Percentiles rank a stretch among this genome's conserved stretches.
phyloP scores from a whole-genome alignment of 116 monocot species.

The Papilionanthe hybrid region DNA sequence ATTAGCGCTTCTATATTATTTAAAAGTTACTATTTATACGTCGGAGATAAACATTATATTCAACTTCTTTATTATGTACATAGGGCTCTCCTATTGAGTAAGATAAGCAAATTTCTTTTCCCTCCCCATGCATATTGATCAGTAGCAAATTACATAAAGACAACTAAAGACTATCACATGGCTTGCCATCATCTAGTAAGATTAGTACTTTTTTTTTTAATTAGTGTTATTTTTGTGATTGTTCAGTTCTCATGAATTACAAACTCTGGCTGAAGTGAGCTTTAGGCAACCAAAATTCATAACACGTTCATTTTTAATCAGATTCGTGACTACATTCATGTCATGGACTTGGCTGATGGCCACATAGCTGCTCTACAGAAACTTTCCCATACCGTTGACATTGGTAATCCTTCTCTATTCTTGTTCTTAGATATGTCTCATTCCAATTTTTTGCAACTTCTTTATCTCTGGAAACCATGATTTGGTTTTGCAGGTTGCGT shows the following conservation, averaged over 20 bases:
- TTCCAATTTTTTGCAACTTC: neutral
- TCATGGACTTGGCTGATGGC: slow-evolving; percentile 50
- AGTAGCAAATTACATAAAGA: neutral
- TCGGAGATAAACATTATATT: neutral
- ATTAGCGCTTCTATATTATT: too few species aligned
- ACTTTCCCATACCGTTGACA: slow-evolving; percentile 12
- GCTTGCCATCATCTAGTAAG: neutral
- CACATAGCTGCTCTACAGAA: slow-evolving; percentile 25
- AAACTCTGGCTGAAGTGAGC: neutral
- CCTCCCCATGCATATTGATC: neutral
- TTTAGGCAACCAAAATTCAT: neutral
- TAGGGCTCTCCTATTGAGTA: neutral
- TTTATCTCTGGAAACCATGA: neutral
- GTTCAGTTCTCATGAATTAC: neutral
- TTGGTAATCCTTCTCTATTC: slow-evolving; percentile 10
- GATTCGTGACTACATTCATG: slow-evolving; percentile 55
- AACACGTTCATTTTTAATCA: slow-evolving; percentile 8
- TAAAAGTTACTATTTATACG: too few species aligned
- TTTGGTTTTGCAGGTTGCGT: slow-evolving; percentile 42
- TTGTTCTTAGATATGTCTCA: neutral
- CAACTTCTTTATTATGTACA: neutral
- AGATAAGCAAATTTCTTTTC: neutral
- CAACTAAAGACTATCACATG: neutral
- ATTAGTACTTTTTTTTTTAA: neutral
- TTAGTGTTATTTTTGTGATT: too few species aligned